Base-by-base conservation (phyloP, 2,329 filamentous ascomycete genomes). In the Mollisia scopiformis region DNA sequence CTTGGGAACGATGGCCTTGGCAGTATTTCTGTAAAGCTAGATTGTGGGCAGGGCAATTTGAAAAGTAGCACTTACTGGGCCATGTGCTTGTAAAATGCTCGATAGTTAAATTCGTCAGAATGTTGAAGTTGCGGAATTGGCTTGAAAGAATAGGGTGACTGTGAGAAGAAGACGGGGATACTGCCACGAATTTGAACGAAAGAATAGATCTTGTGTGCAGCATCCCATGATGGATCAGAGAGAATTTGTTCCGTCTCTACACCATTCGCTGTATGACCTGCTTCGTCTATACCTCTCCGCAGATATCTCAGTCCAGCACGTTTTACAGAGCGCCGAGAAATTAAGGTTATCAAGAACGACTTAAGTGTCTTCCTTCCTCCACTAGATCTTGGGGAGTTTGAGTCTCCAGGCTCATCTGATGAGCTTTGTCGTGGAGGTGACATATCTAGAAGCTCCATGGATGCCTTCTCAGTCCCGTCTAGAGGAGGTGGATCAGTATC, bases 191-290 rank as follows among this genome's bases (percentile, higher is more conserved):
- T 81, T 73, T 99, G 95, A 3, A 96, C 79, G 69, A 97, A 96
- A 0, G 93, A 97, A 74, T 92, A 91, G 2, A 89, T 81, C 66
- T 86, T 91, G 2, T 76, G 79, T 0, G 81, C 77, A 0, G 82
- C 72, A 19, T 87, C 82, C 87, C 90, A 93, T 1, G 82, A 81
- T 1, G 87, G 80, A 0, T 85, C 84, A 0, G 92, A 95, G 2
- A 99, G 81, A 10, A 99, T 89, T 75, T 99, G 95, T 73, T 99
- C 95, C 0, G 94, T 97, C 77, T 99, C 95, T 21, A 98, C 94
- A 28, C 83, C 88, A 71, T 99, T 99, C 19, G 95, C 95, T 4
- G 90, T 88, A 69, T 91, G 88, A 0, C 95, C 95, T 61, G 93
- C 87, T 61, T 98, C 93, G 68, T 99, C 93, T 23, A 97, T 86